These are phyloP conservation scores for Hypericum perforatum DNA, from an alignment of 345 rosid genomes.

Conservation along the genomic window DNA sequence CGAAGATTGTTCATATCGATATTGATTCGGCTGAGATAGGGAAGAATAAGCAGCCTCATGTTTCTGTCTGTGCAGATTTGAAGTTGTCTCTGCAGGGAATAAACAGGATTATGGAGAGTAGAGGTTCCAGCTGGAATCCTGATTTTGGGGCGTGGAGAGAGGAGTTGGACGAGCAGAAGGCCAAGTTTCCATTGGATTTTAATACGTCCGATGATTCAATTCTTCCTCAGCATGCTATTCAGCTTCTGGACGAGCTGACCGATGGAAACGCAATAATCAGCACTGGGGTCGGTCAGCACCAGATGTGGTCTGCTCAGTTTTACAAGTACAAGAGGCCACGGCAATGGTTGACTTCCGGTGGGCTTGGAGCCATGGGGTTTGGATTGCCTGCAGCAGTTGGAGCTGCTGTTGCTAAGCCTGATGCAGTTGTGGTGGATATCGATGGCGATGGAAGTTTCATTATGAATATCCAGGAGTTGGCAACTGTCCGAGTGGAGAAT, in stretches of 20 bases:
- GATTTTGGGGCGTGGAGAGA: not conserved
- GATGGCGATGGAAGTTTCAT: slow-evolving; percentile 2
- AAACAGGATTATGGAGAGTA: not conserved
- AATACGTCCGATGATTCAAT: not conserved
- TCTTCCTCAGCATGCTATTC: not conserved
- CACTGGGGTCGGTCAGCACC: not conserved
- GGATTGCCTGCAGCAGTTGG: not conserved
- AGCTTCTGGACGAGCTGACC: not conserved
- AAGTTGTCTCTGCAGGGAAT: not conserved
- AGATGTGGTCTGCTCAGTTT: slow-evolving; percentile 4
- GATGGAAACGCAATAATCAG: not conserved
- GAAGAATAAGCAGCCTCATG: slow-evolving; percentile 3
- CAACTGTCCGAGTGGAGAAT: slow-evolving; percentile 1
- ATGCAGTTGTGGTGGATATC: not conserved
- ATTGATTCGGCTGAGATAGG: slow-evolving; percentile 3
- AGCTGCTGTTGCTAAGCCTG: not conserved
- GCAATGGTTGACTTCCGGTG: not conserved
- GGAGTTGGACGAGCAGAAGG: not conserved
- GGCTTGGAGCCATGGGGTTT: slow-evolving; percentile 2
- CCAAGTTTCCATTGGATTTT: not conserved
- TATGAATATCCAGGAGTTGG: slow-evolving; percentile 2
- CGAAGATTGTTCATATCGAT: slow-evolving; percentile 2
- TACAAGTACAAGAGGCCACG: slow-evolving; percentile 2
- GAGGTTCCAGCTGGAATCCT: not conserved
- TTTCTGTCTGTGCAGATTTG: not conserved